Conservation (phyloP, 345 rosid species). For the Brassica rapa region DNA sequence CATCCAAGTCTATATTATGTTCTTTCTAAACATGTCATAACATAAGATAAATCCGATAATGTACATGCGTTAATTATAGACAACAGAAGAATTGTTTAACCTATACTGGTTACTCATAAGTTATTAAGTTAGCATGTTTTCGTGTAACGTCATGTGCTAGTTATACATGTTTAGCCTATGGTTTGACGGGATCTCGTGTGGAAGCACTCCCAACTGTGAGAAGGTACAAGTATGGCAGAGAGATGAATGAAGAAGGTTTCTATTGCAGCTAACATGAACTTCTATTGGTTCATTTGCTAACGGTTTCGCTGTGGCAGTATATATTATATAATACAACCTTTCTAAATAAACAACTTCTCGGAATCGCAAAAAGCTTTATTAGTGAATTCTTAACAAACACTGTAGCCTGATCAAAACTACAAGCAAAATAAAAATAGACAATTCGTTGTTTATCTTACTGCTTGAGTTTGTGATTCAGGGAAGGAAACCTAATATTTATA, state of each 20-base stretch:
- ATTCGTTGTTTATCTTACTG: not conserved
- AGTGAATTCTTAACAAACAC: not conserved
- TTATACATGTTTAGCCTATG: not conserved
- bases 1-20: no score
- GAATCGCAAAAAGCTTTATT: not conserved
- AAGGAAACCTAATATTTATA: conserved; percentile 42
- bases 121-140: not conserved
- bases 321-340: not conserved
- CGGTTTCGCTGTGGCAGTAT: not conserved
- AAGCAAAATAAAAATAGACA: not conserved
- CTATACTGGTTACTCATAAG: not conserved
- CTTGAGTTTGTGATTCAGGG: conserved; percentile 10
- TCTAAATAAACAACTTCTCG: not conserved
- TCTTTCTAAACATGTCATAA: no score
- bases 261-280: not conserved
- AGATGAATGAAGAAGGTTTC: not conserved
- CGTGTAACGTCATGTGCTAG: not conserved
- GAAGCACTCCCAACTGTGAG: no score
- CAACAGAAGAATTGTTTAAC: not conserved
- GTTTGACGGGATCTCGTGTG: not conserved
- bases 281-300: not conserved
- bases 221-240: not conserved
- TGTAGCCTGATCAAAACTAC: not conserved
- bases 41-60: no score
- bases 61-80: no score